Base-by-base conservation (phyloP, 148 eudicot species). In the Arctostaphylos glauca region DNA sequence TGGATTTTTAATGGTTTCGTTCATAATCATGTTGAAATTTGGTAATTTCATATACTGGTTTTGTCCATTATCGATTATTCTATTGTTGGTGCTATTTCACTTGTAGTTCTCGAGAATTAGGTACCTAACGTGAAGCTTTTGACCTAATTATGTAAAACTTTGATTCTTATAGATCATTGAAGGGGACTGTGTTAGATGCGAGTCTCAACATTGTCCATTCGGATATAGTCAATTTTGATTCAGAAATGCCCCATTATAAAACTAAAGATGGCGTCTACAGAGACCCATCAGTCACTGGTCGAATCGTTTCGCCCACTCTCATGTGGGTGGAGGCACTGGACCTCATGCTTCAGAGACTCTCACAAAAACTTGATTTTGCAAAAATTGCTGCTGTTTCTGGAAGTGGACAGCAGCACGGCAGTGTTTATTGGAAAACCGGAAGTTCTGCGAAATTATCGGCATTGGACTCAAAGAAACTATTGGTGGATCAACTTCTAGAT, bases 261-360 rank as follows among this genome's bases (percentile, higher is more conserved):
- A 93, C 98, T 84, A 92, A 92, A 79, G 98, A 90, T 84, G 98
- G 98, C 5, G 98, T 95, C 25, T 91, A 88, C 71, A 88, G 98
- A 47, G 98, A 95, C 62, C 75, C 88, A 44, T 82, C 86, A 12
- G 83, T 92, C 43, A 81, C 86, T 77, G 98, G 98, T 66, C 87
- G 98, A 79, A 92, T 94, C 78, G 98, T 95, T 75, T 94, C 98
- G 2, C 98, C 98, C 72, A 89, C 98, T 23, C 76, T 92, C 68
- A 92, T 95, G 98, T 95, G 98, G 98, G 87, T 95, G 5, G 98
- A 95, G 86, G 98, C 98, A 75, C 79, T 95, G 41, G 98, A 95
- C 60, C 90, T 90, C 73, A 89, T 94, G 49, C 93, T 95, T 77
- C 76, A 88, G 23, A 92, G 89, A 53, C 89, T 95, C 46, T 84